Base-by-base conservation (phyloP, 2,329 filamentous ascomycete species). In the Hymenoscyphus salicellus region DNA sequence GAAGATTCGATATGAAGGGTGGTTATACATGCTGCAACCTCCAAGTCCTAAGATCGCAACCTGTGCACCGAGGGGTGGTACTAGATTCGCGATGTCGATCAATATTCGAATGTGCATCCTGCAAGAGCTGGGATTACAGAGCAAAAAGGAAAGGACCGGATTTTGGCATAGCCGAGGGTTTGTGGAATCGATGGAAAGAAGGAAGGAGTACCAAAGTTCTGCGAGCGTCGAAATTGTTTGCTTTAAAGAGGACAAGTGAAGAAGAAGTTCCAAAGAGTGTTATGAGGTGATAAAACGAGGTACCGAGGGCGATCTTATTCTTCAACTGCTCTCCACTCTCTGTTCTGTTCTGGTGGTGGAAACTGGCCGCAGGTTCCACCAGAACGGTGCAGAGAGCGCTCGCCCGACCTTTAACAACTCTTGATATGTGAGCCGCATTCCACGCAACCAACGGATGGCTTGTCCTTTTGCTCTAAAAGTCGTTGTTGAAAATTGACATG, bases 381-480 rank as follows among this genome's bases (percentile, higher is more conserved):
- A 52, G 46, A 52, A 52, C 46, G 46, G 46, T 52, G 46, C 46
- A 52, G 46, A 52, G 46, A 52, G 23, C 20, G n/a, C 23, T 52
- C 46, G 46, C 20, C 46, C 20, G 46, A 52, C 23, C 46, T 52
- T 23, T 52, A 26, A 52, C 46, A 49, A 8, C n/a, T 49, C n/a
- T 30, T 52, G 46, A 52, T 52, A 52, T 23, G 20, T 23, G n/a
- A 52, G 46, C 20, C 46, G 46, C 46, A 52, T 52, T 52, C 46
- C 46, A 52, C 46, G 46, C 46, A 52, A 14, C 46, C 23, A 26
- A 23, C n/a, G 11, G 46, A 52, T 52, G 20, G 46, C 46, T 52
- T 52, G 46, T 26, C 46, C 46, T 52, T 52, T 23, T 26, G 26
- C 36, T 38, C 14, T 38, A 38, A 38, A 38, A 38, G 36, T 16